Base-by-base conservation (phyloP, 2,329 filamentous ascomycete genomes). In the Mollisiaceae sp. region DNA sequence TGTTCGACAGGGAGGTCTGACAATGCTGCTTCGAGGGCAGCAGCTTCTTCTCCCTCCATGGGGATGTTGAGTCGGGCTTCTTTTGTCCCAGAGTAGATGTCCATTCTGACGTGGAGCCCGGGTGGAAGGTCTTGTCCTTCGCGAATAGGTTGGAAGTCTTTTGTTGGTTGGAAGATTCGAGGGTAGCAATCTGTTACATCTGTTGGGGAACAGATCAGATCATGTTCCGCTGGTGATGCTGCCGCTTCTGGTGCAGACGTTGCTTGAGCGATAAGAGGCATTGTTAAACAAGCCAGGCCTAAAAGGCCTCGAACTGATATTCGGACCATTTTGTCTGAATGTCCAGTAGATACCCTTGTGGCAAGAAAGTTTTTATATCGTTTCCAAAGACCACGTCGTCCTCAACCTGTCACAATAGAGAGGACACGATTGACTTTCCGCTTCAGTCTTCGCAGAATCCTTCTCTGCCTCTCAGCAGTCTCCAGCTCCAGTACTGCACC, bases 61-160 rank as follows among this genome's bases (percentile, higher is more conserved):
- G 86, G 86, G 20, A 88, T 81, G 75, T 91, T 86, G 67, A 91
- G 80, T 73, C 89, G 89, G 69, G 89, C 89, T 74, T 90, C 87
- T 70, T 86, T 89, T 69, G 82, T 71, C 24, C 89, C 89, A 0
- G 87, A 88, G 70, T 82, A 82, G 56, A 91, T 81, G 73, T 91
- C 86, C 62, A 91, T 77, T 45, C 88, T 85, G 60, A 91, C 82
- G 74, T 91, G 89, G 4, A 91, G 82, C 6, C 89, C 89, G 0
- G 81, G 77, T 0, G 89, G 89, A 3, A 91, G 74, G 43, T 89
- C 84, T 75, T 91, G 89, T 70, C 89, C 89, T 41, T 86, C 82
- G 66, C 82, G 86, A 47, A 91, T 81, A 8, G 78, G 73, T 75
- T 90, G 87, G 69, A 91, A 91, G 64, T 89, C 82, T 57, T 88